Evolutionary conservation across 768 basidiomycete species (phyloP).

Genomic region (Austroboletus eburneus): DNA sequence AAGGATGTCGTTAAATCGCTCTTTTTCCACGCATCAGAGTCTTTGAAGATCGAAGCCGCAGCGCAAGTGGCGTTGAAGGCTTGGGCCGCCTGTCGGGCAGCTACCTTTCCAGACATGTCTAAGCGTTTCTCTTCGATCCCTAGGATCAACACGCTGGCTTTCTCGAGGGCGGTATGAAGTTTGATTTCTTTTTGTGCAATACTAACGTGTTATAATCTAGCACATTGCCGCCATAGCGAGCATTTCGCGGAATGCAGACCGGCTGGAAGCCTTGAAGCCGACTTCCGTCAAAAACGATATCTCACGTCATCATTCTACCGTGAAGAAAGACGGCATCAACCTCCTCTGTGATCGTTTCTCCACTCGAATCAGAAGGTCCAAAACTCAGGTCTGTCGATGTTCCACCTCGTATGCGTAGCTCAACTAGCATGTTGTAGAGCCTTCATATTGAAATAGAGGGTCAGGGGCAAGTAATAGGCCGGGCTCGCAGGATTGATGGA

Average conservation of each 20-base stretch:
- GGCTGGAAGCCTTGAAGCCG: constrained; percentile 48
- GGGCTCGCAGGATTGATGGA: constrained; percentile 30
- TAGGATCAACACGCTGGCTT: constrained; percentile 23
- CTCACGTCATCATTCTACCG: constrained; percentile 18
- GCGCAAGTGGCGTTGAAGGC: constrained; percentile 37
- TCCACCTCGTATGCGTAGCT: background rate
- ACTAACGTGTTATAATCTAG: constrained; percentile 22
- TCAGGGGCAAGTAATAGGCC: constrained; percentile 12
- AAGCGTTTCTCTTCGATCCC: constrained; percentile 11
- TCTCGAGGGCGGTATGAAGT: constrained; percentile 28
- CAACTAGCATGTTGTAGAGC: constrained; percentile 5
- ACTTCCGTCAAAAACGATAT: constrained; percentile 41
- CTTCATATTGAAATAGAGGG: constrained; percentile 18
- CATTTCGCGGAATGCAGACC: constrained; percentile 41
- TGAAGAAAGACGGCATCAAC: constrained; percentile 29
- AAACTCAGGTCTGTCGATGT: constrained; percentile 35
- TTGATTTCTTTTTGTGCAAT: background rate
- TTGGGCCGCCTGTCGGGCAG: constrained; percentile 42
- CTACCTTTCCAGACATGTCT: constrained; percentile 21
- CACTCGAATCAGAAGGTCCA: constrained; percentile 38
- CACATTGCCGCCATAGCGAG: constrained; percentile 44
- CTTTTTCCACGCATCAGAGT: constrained; percentile 22
- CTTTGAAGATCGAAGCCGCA: constrained; percentile 12
- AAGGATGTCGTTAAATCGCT: constrained; percentile 26
- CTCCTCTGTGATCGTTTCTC: constrained; percentile 41